A percentile compares a stretch with the other conserved stretches of the same genome.
Conservation (phyloP, 2,329 filamentous ascomycete species). For the Penicillium sp. region DNA sequence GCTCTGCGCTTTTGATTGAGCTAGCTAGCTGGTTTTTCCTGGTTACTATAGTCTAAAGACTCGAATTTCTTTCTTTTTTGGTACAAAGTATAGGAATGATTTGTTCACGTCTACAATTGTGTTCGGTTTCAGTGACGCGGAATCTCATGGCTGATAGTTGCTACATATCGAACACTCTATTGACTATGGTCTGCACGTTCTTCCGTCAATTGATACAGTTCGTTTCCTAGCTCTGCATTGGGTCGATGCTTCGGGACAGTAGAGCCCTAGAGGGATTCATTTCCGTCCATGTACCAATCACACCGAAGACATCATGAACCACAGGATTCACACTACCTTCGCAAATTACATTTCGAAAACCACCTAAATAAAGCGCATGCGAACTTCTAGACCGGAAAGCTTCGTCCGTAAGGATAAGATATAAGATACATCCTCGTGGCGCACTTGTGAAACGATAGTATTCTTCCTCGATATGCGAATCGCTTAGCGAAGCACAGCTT, state of each 20-base stretch:
- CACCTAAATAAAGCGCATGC: slow-evolving; percentile 2
- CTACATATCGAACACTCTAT: too few species aligned
- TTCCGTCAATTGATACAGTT: slow-evolving; percentile 4
- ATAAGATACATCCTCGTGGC: slow-evolving; percentile 1
- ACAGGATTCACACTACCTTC: slow-evolving; percentile 1
- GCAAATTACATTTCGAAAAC: slow-evolving; percentile 2
- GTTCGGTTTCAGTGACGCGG: too few species aligned
- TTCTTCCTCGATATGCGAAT: too few species aligned
- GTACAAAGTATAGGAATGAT: neutral
- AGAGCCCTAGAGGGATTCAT: neutral
- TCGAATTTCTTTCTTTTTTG: neutral
- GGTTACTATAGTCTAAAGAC: slow-evolving; percentile 6
- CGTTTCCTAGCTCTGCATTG: neutral
- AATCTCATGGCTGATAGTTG: too few species aligned
- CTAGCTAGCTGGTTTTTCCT: slow-evolving; percentile 9
- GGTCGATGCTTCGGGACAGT: neutral
- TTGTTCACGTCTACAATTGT: neutral
- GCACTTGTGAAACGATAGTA: neutral
- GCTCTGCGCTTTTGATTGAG: neutral
- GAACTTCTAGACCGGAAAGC: neutral
- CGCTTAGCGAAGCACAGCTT: too few species aligned
- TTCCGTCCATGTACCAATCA: neutral
- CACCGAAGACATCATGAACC: neutral
- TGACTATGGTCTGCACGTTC: too few species aligned
- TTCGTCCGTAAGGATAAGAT: slow-evolving; percentile 11